Base-by-base conservation (phyloP, 495 filamentous ascomycete genomes). In the Podospora pseudocomata region DNA sequence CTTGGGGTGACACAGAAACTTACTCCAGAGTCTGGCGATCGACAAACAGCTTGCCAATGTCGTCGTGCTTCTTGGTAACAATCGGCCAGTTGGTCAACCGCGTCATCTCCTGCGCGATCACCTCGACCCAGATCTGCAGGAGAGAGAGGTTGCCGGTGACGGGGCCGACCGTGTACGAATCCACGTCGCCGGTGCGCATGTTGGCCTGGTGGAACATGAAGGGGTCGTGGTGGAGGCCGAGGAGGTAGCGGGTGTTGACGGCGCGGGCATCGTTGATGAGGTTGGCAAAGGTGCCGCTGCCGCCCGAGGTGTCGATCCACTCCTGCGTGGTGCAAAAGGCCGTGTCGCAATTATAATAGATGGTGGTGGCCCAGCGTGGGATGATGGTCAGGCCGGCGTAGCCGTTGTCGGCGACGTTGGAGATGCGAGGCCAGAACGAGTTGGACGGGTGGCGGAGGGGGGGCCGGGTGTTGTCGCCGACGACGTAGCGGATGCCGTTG, bases 281-380 rank as follows among this genome's bases (percentile, higher is more conserved):
- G 57, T 64, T 70, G 76, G 68, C 80, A 65, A 87, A 87, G 61
- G 73, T 75, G 5, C 85, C 86, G 56, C 71, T 74, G 53, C 83
- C 85, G 23, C 77, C 79, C 1, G 86, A 87, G 7, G 87, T 89
- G 67, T 83, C 79, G 61, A 87, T 86, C 87, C 87, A 90, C 71
- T 90, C 86, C 58, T 80, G 71, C 11, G 84, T 66, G 3, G 85
- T 88, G 71, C 87, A 90, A 16, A 72, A 78, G 1, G 85, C 80
- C 59, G 79, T 80, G 69, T 84, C 79, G 73, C 87, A 90, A 78
- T 90, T 87, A 79, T 87, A 90, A 78, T 88, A 90, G 71, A 89
- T 89, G 28, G 82, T 83, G 4, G 86, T 85, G 9, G 87, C 83
- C 84, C 85, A 90, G 54, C 87, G 85, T 19, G 86, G 86, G 74